These are phyloP conservation scores for Leishmania turanica DNA, from an alignment of 208 protist species.

Conservation along the genomic window DNA sequence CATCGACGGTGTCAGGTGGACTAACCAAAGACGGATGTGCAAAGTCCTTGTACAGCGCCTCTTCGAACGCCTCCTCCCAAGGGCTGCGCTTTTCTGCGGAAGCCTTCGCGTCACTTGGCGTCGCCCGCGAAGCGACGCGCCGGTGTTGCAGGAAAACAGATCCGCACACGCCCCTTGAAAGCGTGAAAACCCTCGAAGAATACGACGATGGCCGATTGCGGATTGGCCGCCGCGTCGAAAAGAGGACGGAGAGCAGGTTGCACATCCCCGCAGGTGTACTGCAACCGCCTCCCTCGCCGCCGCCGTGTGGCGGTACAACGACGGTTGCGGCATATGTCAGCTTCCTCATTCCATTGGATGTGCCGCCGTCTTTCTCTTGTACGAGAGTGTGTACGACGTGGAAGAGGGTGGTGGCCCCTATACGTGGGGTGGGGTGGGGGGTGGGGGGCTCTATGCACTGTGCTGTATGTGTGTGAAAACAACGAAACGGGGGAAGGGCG, in stretches of 20 bases:
- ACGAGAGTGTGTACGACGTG: neutral
- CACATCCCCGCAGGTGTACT: neutral
- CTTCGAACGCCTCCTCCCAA: constrained; percentile 16
- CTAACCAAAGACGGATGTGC: neutral
- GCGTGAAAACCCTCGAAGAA: neutral
- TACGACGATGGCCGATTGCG: neutral
- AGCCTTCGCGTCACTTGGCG: neutral
- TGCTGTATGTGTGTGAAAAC: neutral
- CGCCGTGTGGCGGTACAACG: neutral
- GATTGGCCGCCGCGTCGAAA: neutral
- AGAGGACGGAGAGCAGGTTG: neutral
- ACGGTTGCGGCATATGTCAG: neutral
- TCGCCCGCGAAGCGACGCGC: neutral
- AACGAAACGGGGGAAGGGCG: neutral
- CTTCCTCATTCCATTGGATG: constrained; percentile 8
- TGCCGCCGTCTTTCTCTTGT: neutral
- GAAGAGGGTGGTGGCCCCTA: neutral
- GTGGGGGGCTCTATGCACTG: neutral
- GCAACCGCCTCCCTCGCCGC: neutral
- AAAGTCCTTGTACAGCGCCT: constrained; percentile 14
- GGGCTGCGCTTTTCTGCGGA: neutral
- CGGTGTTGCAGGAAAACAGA: neutral
- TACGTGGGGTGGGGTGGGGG: neutral
- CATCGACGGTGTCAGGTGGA: neutral
- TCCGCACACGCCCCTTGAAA: neutral